Base-by-base conservation (phyloP, 2,329 filamentous ascomycete genomes). In the Diaporthe sp. region DNA sequence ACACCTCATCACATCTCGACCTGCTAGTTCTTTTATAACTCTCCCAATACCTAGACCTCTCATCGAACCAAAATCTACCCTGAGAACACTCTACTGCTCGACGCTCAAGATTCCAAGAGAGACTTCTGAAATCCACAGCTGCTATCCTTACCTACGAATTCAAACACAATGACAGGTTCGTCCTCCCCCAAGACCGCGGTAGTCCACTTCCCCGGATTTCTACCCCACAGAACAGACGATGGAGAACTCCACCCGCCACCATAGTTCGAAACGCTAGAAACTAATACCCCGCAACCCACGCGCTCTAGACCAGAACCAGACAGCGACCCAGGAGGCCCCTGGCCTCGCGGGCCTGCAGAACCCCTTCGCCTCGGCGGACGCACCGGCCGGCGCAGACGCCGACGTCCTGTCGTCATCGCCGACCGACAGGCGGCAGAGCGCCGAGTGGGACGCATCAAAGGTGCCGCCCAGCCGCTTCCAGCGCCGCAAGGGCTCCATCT, bases 401-500 rank as follows among this genome's bases (percentile, higher is more conserved):
- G 81, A 57, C 79, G 81, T 78, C 49, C 78, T 77, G 81, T 81
- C 76, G 81, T 83, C 76, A 82, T 84, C 82, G 53, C 78, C 81
- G 25, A 80, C 78, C 79, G 83, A 55, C 76, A 81, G 81, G 75
- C 82, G 81, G 77, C 81, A 81, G 79, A 87, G 84, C 74, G 87
- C 86, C 77, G 87, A 89, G 81, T 89, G 87, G 87, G 87, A 94
- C 83, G 92, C 92, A 5, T 88, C 90, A 79, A 93, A 93, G 83
- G 91, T 92, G 0, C 90, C 90, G 2, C 92, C 92, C 13, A 92
- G 89, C 77, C 90, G 90, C 63, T 93, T 94, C 85, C 92, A 94
- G 83, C 92, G 92, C 84, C 90, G 90, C 80, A 91, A 92, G 83
- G 92, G 92, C 73, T 93, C 90, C 81, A 92, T 93, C 83, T 93